phyloP scores from a whole-genome alignment of 805 yeast genomes.

The Teunomyces stri region DNA sequence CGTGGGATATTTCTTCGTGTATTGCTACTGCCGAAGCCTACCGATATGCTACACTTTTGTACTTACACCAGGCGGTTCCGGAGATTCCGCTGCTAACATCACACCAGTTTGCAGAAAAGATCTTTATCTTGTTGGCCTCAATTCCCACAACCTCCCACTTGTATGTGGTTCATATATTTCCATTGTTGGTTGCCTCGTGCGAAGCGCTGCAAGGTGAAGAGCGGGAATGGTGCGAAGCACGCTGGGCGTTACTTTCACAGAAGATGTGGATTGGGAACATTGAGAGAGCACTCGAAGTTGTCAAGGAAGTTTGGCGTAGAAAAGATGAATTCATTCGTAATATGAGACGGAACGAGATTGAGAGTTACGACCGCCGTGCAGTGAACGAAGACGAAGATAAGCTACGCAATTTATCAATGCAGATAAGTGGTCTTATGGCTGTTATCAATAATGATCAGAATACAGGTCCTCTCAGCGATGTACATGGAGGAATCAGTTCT shows the following conservation, averaged over 20 bases:
- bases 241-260: conserved; percentile 55
- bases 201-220: conserved; percentile 60
- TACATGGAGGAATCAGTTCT: conserved; percentile 41
- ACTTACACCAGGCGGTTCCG: conserved; percentile 69
- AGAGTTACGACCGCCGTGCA: conserved; percentile 11
- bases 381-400: conserved; percentile 2
- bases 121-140: conserved; percentile 57
- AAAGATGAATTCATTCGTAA: conserved; percentile 43
- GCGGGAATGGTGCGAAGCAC: conserved; percentile 55
- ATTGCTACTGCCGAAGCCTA: conserved; percentile 72
- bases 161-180: conserved; percentile 60
- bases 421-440: conserved; percentile 41
- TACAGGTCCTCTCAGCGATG: conserved; percentile 30
- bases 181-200: conserved; percentile 62
- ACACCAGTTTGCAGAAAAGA: conserved; percentile 56
- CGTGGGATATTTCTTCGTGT: conserved; percentile 58
- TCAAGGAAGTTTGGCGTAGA: conserved; percentile 69
- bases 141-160: conserved; percentile 60
- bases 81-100: conserved; percentile 58
- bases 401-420: conserved; percentile 25
- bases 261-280: conserved; percentile 66
- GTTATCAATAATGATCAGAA: conserved; percentile 31
- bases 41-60: conserved; percentile 55
- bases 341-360: conserved; percentile 17
- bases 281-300: conserved; percentile 64